Base-by-base conservation (phyloP, 176 grass and related monocot species). In the Oryza glaberrima region DNA sequence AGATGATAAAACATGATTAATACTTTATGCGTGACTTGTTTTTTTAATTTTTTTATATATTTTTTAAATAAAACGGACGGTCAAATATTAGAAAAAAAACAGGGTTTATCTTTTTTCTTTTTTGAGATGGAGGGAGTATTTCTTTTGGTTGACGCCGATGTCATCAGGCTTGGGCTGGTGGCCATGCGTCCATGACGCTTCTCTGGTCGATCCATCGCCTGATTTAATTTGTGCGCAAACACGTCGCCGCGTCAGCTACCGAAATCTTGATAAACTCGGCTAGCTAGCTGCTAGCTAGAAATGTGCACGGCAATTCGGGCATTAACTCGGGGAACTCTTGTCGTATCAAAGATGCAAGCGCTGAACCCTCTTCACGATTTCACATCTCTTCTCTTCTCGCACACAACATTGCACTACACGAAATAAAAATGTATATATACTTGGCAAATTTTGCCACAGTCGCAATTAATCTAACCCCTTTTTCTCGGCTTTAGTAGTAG, bases 181-280 rank as follows among this genome's bases (percentile, higher is more conserved):
- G 72, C 56, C 56, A 61, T 56, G 52, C 52, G n/a, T 61, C 56
- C 56, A 51, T 51, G 45, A 51, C 16, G 72, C 12, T 73, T 13
- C 12, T 48, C 72, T 4, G 25, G 49, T 52, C 13, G 40, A 41
- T 41, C 40, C 4, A 41, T 41, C 1, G 15, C 25, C 25, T 20
- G 0, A 52, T 32, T 32, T 32, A 32, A n/a, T 56, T 28, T 73
- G 72, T 7, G 61, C 72, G 54, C 81, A 8, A 20, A 54, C 72
- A 25, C 82, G 82, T 43, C 72, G 82, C 82, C 73, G 73, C 73
- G 73, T 84, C 82, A 84, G 82, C 63, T 64, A 84, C 64, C 63
- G 14, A 15, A 16, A 35, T 46, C 36, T 8, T 5, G 46, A 4
- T 3, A 52, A 32, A 25, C 25, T 2, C 68, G 3, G 46, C 10